Base-by-base conservation (phyloP, 805 yeast genomes). In the Candida golubevii region DNA sequence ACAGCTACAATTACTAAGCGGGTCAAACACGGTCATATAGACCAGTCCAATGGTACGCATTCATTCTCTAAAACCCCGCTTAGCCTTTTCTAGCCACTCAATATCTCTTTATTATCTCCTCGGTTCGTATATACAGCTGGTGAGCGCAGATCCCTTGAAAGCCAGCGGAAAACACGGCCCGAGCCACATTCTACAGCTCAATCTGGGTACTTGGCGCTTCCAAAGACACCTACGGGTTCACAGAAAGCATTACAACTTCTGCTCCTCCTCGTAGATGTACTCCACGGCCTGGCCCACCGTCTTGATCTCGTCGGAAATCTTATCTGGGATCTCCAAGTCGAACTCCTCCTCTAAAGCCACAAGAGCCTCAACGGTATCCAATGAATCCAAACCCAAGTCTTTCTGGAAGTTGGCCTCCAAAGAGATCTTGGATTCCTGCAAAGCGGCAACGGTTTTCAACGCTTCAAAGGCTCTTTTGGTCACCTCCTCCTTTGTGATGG, bases 281-380 rank as follows among this genome's bases (percentile, higher is more conserved):
- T 89, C 88, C 51, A 90, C 79, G 48, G 97, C 95, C 72, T 90
- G 96, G 56, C 88, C 89, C 53, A 93, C 93, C 45, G 95, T 87
- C 74, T 85, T 88, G 67, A 93, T 83, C 63, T 85, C 90, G 65
- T 91, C 97, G 44, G 97, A 93, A 57, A 88, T 87, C 65, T 85
- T 83, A 71, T 88, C 96, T 32, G 95, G 88, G 61, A 87, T 80
- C 64, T 84, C 86, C 61, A 88, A 78, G 59, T 87, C 88, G 56
- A 81, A 81, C 63, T 83, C 76, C 46, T 56, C 57, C 75, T 91
- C 99, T 60, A 91, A 83, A 46, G 96, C 96, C 67, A 93, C 96
- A 58, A 93, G 78, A 44, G 93, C 90, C 73, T 91, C 99, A 50
- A 91, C 96, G 51, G 93, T 85, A 62, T 91, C 99, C 55, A 91